Evolutionary conservation across 1,284 basidiomycete genomes (phyloP).

Genomic region (Peniophora sp.): DNA sequence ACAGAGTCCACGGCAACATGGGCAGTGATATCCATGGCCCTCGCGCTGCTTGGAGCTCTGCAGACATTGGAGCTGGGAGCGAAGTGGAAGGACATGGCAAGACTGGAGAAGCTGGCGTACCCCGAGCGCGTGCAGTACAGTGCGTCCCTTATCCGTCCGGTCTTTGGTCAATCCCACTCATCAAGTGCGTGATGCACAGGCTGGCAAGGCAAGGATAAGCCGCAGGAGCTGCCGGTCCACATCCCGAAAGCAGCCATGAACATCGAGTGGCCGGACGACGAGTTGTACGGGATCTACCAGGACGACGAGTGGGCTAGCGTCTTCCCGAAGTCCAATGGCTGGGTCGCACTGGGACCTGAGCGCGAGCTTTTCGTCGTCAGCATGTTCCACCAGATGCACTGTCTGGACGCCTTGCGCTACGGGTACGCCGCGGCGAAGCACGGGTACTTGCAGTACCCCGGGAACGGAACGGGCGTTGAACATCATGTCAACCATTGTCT

Average conservation of each 20-base stretch:
- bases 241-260: slow-evolving; percentile 11
- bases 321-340: slow-evolving; percentile 26
- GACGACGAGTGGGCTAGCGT: slow-evolving; percentile 29
- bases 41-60: too few species aligned
- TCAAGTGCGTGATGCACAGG: too few species aligned
- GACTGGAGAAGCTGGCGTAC: too few species aligned
- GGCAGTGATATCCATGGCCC: too few species aligned
- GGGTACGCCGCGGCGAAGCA: slow-evolving; percentile 12
- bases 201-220: slow-evolving; percentile 15
- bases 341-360: slow-evolving; percentile 23
- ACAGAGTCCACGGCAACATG: too few species aligned
- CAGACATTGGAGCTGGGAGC: too few species aligned
- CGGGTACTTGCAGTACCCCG: background rate
- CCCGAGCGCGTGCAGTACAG: too few species aligned
- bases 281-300: slow-evolving; percentile 13
- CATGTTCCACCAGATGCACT: slow-evolving; percentile 29
- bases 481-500: slow-evolving; percentile 31
- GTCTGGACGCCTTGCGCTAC: slow-evolving; percentile 24
- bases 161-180: too few species aligned
- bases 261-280: slow-evolving; percentile 7
- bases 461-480: slow-evolving; percentile 18
- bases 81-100: too few species aligned
- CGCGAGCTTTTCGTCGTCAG: slow-evolving; percentile 23
- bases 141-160: too few species aligned
- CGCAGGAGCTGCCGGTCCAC: slow-evolving; percentile 12